Conservation (phyloP, 805 yeast species). For the Candida fluviatilis region DNA sequence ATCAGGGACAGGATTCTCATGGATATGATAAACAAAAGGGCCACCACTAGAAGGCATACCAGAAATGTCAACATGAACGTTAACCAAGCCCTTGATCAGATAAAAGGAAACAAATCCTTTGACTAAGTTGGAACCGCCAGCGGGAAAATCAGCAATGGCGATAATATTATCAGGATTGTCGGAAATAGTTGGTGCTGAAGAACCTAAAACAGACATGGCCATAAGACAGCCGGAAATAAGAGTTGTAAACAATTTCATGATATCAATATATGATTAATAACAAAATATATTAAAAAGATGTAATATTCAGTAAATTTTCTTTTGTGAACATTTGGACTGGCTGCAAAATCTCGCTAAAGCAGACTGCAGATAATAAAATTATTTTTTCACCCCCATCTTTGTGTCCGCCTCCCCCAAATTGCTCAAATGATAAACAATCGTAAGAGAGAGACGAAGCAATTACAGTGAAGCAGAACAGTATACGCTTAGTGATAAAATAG, state of each 20-base stretch:
- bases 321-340: no score
- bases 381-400: no score
- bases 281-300: no score
- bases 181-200: slow-evolving; percentile 46
- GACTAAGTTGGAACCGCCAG: slow-evolving; percentile 36
- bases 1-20: slow-evolving; percentile 49
- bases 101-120: slow-evolving; percentile 54
- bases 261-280: no score
- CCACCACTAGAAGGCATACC: slow-evolving; percentile 67
- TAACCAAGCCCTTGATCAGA: slow-evolving; percentile 53
- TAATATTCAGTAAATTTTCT: no score
- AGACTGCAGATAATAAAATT: no score
- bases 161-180: slow-evolving; percentile 48
- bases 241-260: neutral
- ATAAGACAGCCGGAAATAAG: neutral
- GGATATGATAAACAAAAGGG: slow-evolving; percentile 67
- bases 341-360: no score
- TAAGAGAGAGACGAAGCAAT: no score
- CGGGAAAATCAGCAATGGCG: slow-evolving; percentile 56
- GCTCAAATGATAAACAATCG: no score
- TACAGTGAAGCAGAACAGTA: no score
- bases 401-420: no score
- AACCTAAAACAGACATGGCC: slow-evolving; percentile 21
- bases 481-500: no score
- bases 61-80: slow-evolving; percentile 66